Evolutionary conservation across 2,329 filamentous ascomycete genomes (phyloP).

Genomic region (Aaosphaeria arxii): DNA sequence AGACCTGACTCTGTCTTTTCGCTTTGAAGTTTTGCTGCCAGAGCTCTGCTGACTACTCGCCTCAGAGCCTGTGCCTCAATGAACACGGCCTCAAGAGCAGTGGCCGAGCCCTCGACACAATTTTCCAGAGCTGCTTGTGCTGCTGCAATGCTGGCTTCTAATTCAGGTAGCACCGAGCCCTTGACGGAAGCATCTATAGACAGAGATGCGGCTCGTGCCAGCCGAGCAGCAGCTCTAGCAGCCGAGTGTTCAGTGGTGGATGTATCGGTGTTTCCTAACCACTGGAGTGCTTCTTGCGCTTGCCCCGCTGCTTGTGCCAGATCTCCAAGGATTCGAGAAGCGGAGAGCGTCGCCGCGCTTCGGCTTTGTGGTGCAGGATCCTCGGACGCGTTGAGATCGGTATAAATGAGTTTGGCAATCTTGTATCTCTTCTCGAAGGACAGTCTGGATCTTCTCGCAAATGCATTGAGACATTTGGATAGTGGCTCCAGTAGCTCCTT

Average conservation of each 20-base stretch:
- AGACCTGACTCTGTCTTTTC: too few relatives aligned
- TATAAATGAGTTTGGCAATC: neutral
- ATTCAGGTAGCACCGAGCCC: constrained; percentile 9
- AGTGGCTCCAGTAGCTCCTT: constrained; percentile 67
- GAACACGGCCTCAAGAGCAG: constrained; percentile 35
- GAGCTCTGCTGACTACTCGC: constrained; percentile 23
- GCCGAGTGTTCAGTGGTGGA: constrained; percentile 10
- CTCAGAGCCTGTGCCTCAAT: constrained; percentile 33
- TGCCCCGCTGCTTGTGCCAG: constrained; percentile 34
- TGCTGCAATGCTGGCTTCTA: constrained; percentile 14
- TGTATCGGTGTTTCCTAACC: constrained; percentile 17
- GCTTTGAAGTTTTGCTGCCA: too few relatives aligned
- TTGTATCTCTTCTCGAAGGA: constrained; percentile 23
- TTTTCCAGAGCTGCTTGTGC: constrained; percentile 26
- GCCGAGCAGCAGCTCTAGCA: constrained; percentile 20
- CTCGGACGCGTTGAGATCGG: neutral
- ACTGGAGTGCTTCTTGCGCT: constrained; percentile 31
- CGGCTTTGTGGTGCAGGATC: too few relatives aligned
- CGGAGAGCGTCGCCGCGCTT: too few relatives aligned
- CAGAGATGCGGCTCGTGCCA: constrained; percentile 28
- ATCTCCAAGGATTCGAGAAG: constrained; percentile 15
- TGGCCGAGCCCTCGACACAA: constrained; percentile 26
- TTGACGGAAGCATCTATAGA: constrained; percentile 26
- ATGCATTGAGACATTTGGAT: constrained; percentile 60
- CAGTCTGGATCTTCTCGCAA: constrained; percentile 51